These are phyloP conservation scores for Luffa acutangula DNA, from an alignment of 306 rosid genomes.

Conservation along the genomic window DNA sequence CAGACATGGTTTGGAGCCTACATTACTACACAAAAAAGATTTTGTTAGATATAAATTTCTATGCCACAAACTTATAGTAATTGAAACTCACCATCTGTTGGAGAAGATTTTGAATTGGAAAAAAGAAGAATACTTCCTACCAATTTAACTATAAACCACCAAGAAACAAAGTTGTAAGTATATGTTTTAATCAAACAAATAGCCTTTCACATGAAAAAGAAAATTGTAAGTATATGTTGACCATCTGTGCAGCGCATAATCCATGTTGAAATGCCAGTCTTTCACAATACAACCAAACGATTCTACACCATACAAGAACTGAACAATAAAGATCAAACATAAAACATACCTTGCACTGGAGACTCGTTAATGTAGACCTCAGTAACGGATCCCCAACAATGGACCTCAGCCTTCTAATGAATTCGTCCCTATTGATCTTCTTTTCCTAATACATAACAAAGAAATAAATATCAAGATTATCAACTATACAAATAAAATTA, in stretches of 20 bases:
- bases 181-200: background rate
- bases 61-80: no score
- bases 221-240: background rate
- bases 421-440: constrained; percentile 53
- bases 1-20: no score
- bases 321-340: background rate
- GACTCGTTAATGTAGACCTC: constrained; percentile 43
- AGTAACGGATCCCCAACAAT: constrained; percentile 66
- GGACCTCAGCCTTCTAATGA: constrained; percentile 54
- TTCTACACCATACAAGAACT: background rate
- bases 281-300: background rate
- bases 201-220: background rate
- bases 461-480: constrained; percentile 12
- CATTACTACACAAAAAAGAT: no score
- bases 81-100: no score
- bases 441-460: constrained; percentile 35
- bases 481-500: no score
- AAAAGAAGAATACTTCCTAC: no score
- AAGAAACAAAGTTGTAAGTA: no score
- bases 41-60: no score
- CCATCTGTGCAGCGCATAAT: background rate
- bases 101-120: no score
- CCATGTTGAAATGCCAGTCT: background rate
- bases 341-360: constrained; percentile 40
- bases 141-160: no score